Evolutionary conservation across 306 rosid genomes (phyloP), one percentile per base, ranked within the genome.

Genomic region (Malus orientalis): DNA sequence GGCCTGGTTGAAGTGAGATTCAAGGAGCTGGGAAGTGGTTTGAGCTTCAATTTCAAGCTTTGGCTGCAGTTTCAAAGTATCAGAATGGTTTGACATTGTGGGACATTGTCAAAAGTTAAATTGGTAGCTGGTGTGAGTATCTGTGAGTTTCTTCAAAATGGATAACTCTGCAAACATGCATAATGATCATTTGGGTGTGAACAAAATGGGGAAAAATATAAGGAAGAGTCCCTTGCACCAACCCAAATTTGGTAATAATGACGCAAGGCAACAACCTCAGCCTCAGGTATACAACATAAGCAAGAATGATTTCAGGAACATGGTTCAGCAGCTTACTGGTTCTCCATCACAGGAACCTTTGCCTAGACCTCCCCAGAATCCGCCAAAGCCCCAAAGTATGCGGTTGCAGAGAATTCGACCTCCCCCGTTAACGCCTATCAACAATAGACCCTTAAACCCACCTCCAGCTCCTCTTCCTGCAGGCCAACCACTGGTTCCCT

Each of bases 261-360:
- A 89, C 55, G 71, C 93, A 49, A 85, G 91, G 76, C 98, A 85
- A 75, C 98, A 94, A 57, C 97, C 98, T 69, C 98, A 92, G 77
- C 98, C 98, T 71, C 97, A 90, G 87, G 97, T 94, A 65, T 94
- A 92, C 86, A 92, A 94, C 81, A 94, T 94, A 71, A 92, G 97
- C 87, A 94, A 94, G 89, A 92, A 92, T 42, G 98, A 94, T 60
- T 94, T 94, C 64, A 78, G 98, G 67, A 93, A 90, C 76, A 88
- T 94, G 74, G 98, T 94, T 78, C 98, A 94, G 89, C 89, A 89
- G 90, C 93, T 94, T 55, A 94, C 98, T 69, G 98, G 98, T 61
- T 94, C 98, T 0, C 97, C 97, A 4, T 92, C 97, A 0, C 95
- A 88, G 77, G 97, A 94, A 18, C 92, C 88, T 68, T 82, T 81